Evolutionary conservation across 139 green algal genomes (phyloP).

Genomic region (Asterochloris sp.): DNA sequence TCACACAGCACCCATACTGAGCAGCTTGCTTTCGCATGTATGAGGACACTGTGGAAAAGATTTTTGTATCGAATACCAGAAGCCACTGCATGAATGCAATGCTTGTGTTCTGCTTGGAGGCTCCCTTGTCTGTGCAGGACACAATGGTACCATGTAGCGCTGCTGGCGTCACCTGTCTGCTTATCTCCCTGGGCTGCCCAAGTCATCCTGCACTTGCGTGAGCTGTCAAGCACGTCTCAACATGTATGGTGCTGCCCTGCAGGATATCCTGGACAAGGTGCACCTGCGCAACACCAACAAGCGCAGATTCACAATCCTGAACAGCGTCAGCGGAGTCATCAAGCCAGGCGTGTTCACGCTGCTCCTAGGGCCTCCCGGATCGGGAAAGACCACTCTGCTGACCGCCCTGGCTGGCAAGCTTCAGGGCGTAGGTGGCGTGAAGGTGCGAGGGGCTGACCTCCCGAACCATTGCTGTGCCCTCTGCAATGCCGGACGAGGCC

Average conservation of each 20-base stretch:
- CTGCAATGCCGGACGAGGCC: neutral
- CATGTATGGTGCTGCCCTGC: neutral
- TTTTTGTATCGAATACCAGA: too few relatives aligned
- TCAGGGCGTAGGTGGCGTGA: neutral
- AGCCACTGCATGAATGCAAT: too few relatives aligned
- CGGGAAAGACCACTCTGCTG: constrained; percentile 56
- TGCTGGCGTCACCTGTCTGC: too few relatives aligned
- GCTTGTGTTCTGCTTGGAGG: too few relatives aligned
- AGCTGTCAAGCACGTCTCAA: neutral
- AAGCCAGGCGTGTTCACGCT: constrained; percentile 36
- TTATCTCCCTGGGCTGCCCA: too few relatives aligned
- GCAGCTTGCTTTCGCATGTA: too few relatives aligned
- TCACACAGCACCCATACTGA: too few relatives aligned
- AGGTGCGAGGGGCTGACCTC: constrained; percentile 7
- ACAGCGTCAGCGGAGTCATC: constrained; percentile 37
- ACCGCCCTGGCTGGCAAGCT: constrained; percentile 49
- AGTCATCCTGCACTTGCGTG: too few relatives aligned
- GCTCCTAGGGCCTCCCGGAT: constrained; percentile 61
- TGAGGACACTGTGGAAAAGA: too few relatives aligned
- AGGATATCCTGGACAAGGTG: neutral
- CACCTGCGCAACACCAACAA: neutral
- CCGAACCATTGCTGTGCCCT: neutral
- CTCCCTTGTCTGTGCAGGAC: too few relatives aligned
- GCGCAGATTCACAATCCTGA: constrained; percentile 34
- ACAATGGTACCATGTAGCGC: too few relatives aligned